Percentiles rank a stretch among this genome's conserved stretches.
Evolutionary conservation across 305 asterid genomes (phyloP).

Genomic region (Solanum hybrid): DNA sequence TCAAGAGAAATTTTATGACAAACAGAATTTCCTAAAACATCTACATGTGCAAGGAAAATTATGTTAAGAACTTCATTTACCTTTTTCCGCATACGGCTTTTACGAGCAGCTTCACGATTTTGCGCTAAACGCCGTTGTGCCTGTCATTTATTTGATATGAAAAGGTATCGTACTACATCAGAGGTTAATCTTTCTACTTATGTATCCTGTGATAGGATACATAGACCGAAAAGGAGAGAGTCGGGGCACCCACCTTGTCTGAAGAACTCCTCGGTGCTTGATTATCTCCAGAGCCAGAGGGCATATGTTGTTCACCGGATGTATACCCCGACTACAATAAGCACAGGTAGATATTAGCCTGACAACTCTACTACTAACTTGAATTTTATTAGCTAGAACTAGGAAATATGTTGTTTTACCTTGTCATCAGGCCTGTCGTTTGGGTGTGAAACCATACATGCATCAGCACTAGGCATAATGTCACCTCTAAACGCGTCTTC

Average conservation of each 20-base stretch:
- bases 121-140: constrained; percentile 80
- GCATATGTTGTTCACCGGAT: constrained; percentile 50
- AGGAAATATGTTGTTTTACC: constrained; percentile 28
- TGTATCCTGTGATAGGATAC: background rate
- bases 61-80: constrained; percentile 15
- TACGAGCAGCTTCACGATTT: constrained; percentile 88
- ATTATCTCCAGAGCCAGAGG: constrained; percentile 42
- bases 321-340: constrained; percentile 45
- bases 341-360: background rate
- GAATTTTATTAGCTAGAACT: background rate
- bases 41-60: background rate
- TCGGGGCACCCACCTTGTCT: constrained; percentile 42
- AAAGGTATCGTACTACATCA: background rate
- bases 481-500: constrained; percentile 54
- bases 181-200: background rate
- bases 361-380: background rate
- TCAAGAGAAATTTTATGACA: background rate
- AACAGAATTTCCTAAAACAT: background rate
- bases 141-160: constrained; percentile 20
- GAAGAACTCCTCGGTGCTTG: constrained; percentile 39
- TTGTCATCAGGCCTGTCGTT: constrained; percentile 45
- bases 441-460: constrained; percentile 26
- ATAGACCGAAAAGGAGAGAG: background rate
- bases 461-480: constrained; percentile 37
- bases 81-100: constrained; percentile 89